A percentile compares a stretch with the other conserved stretches of the same genome.
Evolutionary conservation across 495 filamentous ascomycete species (phyloP).

Genomic region (Daldinia concentrica): DNA sequence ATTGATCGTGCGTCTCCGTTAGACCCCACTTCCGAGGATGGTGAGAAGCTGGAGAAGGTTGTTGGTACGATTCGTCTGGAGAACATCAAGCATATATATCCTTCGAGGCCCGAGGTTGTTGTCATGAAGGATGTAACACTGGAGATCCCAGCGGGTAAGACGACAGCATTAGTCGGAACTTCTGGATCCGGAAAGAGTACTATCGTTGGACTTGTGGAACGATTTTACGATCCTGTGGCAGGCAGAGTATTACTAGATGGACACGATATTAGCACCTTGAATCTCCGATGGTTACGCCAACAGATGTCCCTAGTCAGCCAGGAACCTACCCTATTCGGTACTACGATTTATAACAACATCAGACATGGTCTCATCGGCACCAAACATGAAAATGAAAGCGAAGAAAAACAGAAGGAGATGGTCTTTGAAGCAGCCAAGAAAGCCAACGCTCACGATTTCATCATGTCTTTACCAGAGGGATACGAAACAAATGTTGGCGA

Average conservation of each 20-base stretch:
- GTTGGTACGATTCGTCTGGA: slow-evolving; percentile 84
- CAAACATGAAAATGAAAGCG: slow-evolving; percentile 69
- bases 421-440: slow-evolving; percentile 84
- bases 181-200: slow-evolving; percentile 93
- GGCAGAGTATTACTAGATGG: slow-evolving; percentile 85
- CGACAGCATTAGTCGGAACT: slow-evolving; percentile 85
- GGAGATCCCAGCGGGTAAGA: slow-evolving; percentile 82
- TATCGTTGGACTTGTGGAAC: slow-evolving; percentile 88
- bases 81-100: slow-evolving; percentile 90
- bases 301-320: slow-evolving; percentile 88
- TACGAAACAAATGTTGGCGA: slow-evolving; percentile 97
- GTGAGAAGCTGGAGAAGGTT: slow-evolving; percentile 73
- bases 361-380: slow-evolving; percentile 89
- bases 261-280: slow-evolving; percentile 80
- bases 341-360: slow-evolving; percentile 88
- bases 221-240: slow-evolving; percentile 89
- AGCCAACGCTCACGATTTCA: slow-evolving; percentile 94
- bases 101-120: slow-evolving; percentile 86
- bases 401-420: slow-evolving; percentile 72
- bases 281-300: slow-evolving; percentile 89
- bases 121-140: slow-evolving; percentile 87
- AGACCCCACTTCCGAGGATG: slow-evolving; percentile 77
- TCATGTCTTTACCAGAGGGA: slow-evolving; percentile 81
- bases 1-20: slow-evolving; percentile 92
- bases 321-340: slow-evolving; percentile 85